Evolutionary conservation across 345 rosid genomes (phyloP).

Genomic region (Eucalyptus erythrocorys): DNA sequence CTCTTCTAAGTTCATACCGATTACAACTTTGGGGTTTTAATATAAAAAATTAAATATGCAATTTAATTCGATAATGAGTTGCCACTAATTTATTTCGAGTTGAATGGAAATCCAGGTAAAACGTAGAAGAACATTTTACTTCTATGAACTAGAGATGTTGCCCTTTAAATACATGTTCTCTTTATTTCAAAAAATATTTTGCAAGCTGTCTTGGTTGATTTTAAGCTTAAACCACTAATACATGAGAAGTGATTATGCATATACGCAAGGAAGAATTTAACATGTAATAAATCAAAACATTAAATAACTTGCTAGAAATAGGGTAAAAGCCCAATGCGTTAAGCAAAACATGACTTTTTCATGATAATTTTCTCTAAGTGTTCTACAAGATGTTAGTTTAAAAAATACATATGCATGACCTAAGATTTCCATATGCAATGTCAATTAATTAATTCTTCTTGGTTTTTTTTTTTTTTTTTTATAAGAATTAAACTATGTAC

Average conservation of each 20-base stretch:
- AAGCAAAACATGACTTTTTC: background rate
- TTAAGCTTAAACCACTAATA: background rate
- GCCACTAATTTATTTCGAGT: rapidly evolving
- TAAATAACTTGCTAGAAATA: background rate
- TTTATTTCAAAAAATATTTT: background rate
- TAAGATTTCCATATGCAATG: background rate
- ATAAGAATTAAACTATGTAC: background rate
- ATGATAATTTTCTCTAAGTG: background rate
- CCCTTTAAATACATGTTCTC: background rate
- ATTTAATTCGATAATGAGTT: background rate
- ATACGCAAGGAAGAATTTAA: background rate
- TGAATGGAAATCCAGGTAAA: background rate
- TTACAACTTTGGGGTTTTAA: no score
- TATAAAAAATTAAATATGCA: background rate
- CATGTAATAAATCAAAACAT: background rate
- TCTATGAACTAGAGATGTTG: background rate
- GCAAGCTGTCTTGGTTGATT: background rate
- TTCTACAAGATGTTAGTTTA: background rate
- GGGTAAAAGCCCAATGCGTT: background rate
- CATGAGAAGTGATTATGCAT: background rate
- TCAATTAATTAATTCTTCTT: background rate
- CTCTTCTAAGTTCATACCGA: background rate
- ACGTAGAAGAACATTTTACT: background rate
- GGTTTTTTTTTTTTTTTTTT: background rate
- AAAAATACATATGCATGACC: background rate